phyloP scores from a whole-genome alignment of 129 eudicot species.

The Ambrosia artemisiifolia region DNA sequence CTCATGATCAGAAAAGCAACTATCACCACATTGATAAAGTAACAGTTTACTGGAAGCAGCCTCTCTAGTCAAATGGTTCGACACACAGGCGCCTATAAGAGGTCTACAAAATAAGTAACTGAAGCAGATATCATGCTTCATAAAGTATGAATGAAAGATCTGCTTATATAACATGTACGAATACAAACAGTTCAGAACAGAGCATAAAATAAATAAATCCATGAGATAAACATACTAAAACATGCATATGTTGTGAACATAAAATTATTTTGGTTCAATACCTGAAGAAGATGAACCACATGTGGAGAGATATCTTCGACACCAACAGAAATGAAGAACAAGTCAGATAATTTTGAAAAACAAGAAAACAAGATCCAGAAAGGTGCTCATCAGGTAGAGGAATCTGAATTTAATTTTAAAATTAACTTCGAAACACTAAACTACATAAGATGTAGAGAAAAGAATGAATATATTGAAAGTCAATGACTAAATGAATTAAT shows the following conservation, averaged over 20 bases:
- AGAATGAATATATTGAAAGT: conserved; percentile 76
- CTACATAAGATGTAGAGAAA: conserved; percentile 27
- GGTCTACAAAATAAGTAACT: neutral
- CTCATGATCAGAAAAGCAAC: neutral
- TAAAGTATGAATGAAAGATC: neutral
- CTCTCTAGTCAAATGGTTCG: neutral
- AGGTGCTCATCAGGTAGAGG: conserved; percentile 1
- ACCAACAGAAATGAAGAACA: neutral
- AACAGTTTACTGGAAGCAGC: neutral
- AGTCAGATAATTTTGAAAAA: neutral
- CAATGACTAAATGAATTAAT: conserved; percentile 55
- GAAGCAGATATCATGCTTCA: neutral
- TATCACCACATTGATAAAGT: no score
- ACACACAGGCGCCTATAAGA: neutral
- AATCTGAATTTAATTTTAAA: conserved; percentile 6
- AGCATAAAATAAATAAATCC: neutral
- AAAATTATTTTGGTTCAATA: neutral
- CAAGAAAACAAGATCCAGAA: conserved; percentile 6
- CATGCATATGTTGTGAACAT: neutral
- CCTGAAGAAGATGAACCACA: conserved; percentile 7
- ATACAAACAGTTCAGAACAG: neutral
- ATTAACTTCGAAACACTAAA: conserved; percentile 16
- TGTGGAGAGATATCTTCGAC: neutral
- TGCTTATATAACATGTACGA: neutral
- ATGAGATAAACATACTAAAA: neutral